Percentiles rank a stretch among this genome's conserved stretches.
phyloP scores from a whole-genome alignment of 108 stramenopile species.

The Tribonema minus region DNA sequence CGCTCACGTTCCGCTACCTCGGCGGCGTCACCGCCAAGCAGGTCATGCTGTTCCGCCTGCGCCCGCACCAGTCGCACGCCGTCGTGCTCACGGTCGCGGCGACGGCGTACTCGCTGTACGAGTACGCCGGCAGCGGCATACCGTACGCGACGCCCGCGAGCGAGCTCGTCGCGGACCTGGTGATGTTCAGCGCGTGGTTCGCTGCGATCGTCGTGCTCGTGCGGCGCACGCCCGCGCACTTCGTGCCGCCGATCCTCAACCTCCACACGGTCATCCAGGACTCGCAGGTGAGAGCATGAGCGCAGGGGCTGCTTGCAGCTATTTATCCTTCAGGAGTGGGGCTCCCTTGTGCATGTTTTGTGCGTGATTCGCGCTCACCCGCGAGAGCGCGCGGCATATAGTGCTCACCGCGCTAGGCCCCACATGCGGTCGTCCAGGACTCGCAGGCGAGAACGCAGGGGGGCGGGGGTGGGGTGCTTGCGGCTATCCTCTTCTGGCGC shows the following conservation, averaged over 20 bases:
- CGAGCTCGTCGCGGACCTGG: conserved; percentile 38
- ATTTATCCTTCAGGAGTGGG: too few species aligned
- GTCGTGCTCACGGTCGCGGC: conserved; percentile 24
- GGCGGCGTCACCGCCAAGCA: conserved; percentile 27
- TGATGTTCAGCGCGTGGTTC: conserved; percentile 31
- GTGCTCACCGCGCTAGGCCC: too few species aligned
- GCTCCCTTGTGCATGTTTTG: too few species aligned
- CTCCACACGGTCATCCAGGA: conserved; percentile 41
- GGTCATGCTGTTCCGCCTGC: conserved; percentile 32
- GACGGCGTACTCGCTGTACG: conserved; percentile 30
- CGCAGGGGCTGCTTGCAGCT: too few species aligned
- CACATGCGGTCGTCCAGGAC: conserved; percentile 32
- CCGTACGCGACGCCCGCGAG: background rate
- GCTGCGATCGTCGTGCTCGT: conserved; percentile 26
- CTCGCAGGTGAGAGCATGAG: conserved; percentile 24
- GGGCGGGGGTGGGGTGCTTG: too few species aligned
- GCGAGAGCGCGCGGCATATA: too few species aligned
- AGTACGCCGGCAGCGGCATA: conserved; percentile 9
- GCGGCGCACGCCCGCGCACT: conserved; percentile 16
- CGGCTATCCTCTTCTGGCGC: too few species aligned
- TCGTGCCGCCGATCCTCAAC: conserved; percentile 35
- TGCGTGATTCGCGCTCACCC: too few species aligned
- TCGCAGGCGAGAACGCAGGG: conserved; percentile 19
- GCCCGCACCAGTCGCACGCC: conserved; percentile 23
- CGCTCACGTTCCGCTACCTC: conserved; percentile 24